These are phyloP conservation scores for Mycena galopus DNA, from an alignment of 768 basidiomycete species.

Conservation along the genomic window DNA sequence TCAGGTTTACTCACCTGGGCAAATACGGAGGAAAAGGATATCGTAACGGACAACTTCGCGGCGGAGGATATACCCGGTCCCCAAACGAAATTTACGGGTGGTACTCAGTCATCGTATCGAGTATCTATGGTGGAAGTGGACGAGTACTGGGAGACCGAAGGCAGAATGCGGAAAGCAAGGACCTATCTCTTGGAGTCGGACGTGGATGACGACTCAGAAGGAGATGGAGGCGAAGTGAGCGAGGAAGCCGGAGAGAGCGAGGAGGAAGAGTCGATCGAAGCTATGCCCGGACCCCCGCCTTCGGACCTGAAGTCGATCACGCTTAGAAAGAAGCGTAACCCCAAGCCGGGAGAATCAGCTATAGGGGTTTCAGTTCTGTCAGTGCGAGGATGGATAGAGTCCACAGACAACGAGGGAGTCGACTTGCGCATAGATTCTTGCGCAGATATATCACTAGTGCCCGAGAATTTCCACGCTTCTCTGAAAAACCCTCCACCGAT, in stretches of 20 bases:
- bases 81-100: background rate
- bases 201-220: no score
- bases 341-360: background rate
- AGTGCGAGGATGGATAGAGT: background rate
- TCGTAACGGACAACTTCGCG: background rate
- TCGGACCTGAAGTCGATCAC: background rate
- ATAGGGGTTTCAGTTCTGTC: background rate
- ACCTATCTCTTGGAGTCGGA: background rate
- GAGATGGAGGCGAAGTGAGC: no score
- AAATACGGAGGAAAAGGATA: background rate
- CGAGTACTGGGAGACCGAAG: background rate
- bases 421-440: background rate
- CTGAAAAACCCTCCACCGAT: background rate
- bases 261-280: background rate
- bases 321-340: background rate
- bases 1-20: background rate
- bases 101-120: no score
- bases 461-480: background rate
- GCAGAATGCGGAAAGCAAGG: background rate
- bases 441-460: background rate
- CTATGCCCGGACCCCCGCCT: no score
- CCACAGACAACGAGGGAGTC: background rate
- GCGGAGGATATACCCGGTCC: background rate
- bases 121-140: background rate
- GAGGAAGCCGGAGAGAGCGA: background rate